Base-by-base conservation (phyloP, 1,139 yeast species). In the Taphrina flavorubra region DNA sequence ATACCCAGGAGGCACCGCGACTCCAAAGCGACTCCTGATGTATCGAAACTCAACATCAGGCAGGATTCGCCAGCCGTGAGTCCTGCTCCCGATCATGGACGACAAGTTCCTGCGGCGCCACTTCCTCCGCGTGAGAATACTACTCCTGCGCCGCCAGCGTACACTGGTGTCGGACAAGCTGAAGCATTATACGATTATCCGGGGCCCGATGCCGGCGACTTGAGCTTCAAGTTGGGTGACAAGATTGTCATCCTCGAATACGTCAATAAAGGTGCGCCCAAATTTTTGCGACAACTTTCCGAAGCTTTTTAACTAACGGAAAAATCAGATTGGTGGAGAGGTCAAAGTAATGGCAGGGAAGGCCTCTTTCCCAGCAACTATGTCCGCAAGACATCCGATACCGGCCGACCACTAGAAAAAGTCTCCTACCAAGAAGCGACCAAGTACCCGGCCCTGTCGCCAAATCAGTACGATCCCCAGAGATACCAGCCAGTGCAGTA, bases 351-450 rank as follows among this genome's bases (percentile, higher is more conserved):
- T 55, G 85, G 85, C 57, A 77, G 78, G 36, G 84, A 84, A 8
- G 99, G 99, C 36, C 87, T 92, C 74, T 92, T 94, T 81, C 99
- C 99, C 6, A 81, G 95, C 1, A 91, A 91, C 78, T 94, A 94
- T 76, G 96, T 91, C n/a, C 56, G 57, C 31, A 63, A 62, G 62
- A 55, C 63, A 7, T 51, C 59, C 16, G 66, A 47, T 25, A 39
- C 51, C 6, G 58, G 59, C 18, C 20, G 56, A n/a, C 55, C 49
- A n/a, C 51, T 44, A 14, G 55, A 64, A 18, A 44, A 49, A 6
- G 39, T 58, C 10, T 51, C 68, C 72, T 83, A 82, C 72, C 81
- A 77, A 64, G 80, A 73, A 59, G 81, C 78, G 49, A 72, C 69
- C 77, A 73, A 65, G 76, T 73, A 69, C 71, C 73, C 68, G 39